These are phyloP conservation scores for Actinomortierella wolfii DNA, from an alignment of 371 early-diverging fungal genomes.

Conservation along the genomic window DNA sequence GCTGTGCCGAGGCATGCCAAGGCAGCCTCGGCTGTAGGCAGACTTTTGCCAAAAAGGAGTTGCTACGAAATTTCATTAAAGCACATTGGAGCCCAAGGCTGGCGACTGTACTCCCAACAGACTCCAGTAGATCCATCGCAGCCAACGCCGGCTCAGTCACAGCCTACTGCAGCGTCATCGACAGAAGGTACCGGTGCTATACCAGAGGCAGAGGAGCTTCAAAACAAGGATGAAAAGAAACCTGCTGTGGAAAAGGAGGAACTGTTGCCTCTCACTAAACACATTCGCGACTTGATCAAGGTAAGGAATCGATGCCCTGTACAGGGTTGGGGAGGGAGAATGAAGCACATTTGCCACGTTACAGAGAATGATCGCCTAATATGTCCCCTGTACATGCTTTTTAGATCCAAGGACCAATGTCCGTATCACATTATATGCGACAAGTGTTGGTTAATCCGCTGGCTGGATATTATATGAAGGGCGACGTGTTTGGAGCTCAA, in stretches of 20 bases:
- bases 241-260: constrained; percentile 52
- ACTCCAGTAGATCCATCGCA: background rate
- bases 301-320: constrained; percentile 33
- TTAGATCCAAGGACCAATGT: constrained; percentile 82
- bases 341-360: background rate
- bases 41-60: too few relatives aligned
- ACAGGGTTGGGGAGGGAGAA: background rate
- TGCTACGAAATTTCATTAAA: too few relatives aligned
- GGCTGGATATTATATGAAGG: constrained; percentile 92
- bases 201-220: background rate
- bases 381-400: too few relatives aligned
- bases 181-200: background rate
- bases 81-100: too few relatives aligned
- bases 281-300: constrained; percentile 66
- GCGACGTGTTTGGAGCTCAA: constrained; percentile 90
- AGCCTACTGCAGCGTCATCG: background rate
- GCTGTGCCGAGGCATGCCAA: too few relatives aligned
- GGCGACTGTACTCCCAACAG: background rate
- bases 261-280: constrained; percentile 61
- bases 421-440: constrained; percentile 89
- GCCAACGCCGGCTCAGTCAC: background rate
- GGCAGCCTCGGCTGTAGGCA: too few relatives aligned
- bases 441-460: constrained; percentile 86
- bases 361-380: too few relatives aligned
- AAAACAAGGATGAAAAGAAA: background rate